Evolutionary conservation across 257 asterid genomes (phyloP).

Genomic region (Gynochthodes officinalis): DNA sequence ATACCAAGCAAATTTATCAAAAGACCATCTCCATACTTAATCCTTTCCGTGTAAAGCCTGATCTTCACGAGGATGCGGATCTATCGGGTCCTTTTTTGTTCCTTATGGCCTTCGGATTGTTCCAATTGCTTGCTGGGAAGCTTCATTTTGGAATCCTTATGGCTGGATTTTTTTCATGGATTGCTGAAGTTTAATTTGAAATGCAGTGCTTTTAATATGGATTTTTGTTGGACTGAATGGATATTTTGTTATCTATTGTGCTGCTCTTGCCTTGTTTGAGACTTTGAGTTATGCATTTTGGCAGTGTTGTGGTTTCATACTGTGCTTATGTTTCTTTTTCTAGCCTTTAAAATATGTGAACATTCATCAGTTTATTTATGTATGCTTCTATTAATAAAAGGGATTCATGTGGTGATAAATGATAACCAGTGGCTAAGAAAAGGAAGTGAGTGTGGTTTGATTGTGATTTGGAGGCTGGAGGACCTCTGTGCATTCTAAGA

Average conservation of each 20-base stretch:
- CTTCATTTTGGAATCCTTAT: conserved; percentile 68
- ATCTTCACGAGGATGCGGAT: conserved; percentile 86
- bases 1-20: conserved; percentile 81
- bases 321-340: neutral
- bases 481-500: neutral
- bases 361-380: neutral
- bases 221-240: neutral
- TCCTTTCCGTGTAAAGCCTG: conserved; percentile 61
- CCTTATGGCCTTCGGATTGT: conserved; percentile 81
- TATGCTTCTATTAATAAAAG: neutral
- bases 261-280: neutral
- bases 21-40: conserved; percentile 64
- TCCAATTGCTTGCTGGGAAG: conserved; percentile 88
- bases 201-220: neutral
- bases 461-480: neutral
- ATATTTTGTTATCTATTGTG: too few species aligned
- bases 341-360: too few species aligned
- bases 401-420: neutral
- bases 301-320: neutral
- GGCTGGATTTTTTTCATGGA: neutral
- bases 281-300: neutral
- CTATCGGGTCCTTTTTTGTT: conserved; percentile 83
- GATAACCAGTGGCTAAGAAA: neutral
- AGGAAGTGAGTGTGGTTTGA: neutral
- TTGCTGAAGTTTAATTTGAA: neutral